Evolutionary conservation across 139 green algal species (phyloP).

Genomic region (Zygnema circumcarinatum): DNA sequence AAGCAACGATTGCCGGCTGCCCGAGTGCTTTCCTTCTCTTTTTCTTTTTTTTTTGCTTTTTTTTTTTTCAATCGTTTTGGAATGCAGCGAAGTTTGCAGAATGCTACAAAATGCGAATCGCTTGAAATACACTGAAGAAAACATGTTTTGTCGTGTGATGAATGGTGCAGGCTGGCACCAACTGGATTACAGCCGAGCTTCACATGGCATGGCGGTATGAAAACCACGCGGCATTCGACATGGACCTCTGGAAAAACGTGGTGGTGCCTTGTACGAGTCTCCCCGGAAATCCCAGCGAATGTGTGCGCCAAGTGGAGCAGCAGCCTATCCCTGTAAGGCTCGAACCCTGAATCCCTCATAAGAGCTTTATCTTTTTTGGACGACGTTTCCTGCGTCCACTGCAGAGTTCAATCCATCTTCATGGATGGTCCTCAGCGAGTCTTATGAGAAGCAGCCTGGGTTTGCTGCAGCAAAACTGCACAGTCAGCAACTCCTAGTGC

Average conservation of each 20-base stretch:
- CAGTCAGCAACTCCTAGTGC: neutral
- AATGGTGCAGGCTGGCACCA: constrained; percentile 25
- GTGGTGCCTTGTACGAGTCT: neutral
- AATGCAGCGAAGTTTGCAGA: neutral
- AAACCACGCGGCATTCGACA: constrained; percentile 25
- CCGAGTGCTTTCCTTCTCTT: neutral
- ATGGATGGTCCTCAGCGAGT: neutral
- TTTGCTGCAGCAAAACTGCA: neutral
- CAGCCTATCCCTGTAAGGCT: neutral
- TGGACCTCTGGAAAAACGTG: constrained; percentile 1
- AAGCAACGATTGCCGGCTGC: too few species aligned
- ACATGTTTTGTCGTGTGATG: too few species aligned
- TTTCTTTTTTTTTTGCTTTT: neutral
- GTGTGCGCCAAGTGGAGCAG: neutral
- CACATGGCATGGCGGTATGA: constrained; percentile 29
- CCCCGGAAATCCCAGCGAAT: neutral
- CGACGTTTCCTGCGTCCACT: neutral
- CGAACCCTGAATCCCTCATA: neutral
- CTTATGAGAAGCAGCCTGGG: neutral
- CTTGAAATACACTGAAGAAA: too few species aligned
- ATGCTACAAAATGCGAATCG: too few species aligned
- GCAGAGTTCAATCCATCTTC: neutral
- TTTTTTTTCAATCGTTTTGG: neutral
- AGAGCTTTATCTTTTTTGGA: neutral
- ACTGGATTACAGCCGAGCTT: constrained; percentile 43